Percentiles rank a stretch among this genome's conserved stretches.
phyloP scores from a whole-genome alignment of 768 basidiomycete genomes.

The Atractiella rhizophila region DNA sequence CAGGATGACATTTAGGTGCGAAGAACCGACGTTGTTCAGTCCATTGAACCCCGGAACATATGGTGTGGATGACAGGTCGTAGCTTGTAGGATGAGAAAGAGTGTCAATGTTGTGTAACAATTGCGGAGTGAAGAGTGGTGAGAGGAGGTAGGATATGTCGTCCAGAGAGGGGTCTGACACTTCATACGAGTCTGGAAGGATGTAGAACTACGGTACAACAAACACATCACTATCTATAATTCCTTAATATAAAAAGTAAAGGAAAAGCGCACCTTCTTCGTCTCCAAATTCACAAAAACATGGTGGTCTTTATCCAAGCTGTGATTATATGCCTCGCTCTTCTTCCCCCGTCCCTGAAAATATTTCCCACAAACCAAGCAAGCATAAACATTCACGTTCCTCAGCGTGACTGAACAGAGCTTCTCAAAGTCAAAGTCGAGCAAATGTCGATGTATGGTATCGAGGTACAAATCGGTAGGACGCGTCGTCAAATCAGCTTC shows the following conservation, averaged over 20 bases:
- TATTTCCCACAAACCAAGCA: constrained; percentile 97
- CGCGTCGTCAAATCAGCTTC: no score
- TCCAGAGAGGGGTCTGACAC: constrained; percentile 91
- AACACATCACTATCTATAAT: not conserved
- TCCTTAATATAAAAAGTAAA: not conserved
- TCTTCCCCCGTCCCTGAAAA: constrained; percentile 85
- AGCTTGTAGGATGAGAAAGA: constrained; percentile 44
- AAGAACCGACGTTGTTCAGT: constrained; percentile 86
- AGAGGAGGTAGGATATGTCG: constrained; percentile 74
- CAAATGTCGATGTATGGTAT: constrained; percentile 68
- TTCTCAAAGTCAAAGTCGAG: constrained; percentile 99
- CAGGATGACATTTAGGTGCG: constrained; percentile 91
- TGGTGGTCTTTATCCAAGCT: constrained; percentile 95
- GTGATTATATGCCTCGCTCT: constrained; percentile 84
- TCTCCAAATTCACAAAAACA: constrained; percentile 86
- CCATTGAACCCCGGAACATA: constrained; percentile 88
- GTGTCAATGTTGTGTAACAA: constrained; percentile 24
- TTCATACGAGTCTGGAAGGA: constrained; percentile 85
- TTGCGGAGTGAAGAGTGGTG: constrained; percentile 55
- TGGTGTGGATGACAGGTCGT: constrained; percentile 52
- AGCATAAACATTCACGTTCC: constrained; percentile 91
- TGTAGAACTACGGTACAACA: constrained; percentile 44
- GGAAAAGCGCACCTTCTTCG: constrained; percentile 60
- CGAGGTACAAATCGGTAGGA: no score
- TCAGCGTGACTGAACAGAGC: constrained; percentile 83